These are phyloP conservation scores for Domatiomyces catenatus DNA, from an alignment of 2,329 filamentous ascomycete genomes.

Conservation along the genomic window DNA sequence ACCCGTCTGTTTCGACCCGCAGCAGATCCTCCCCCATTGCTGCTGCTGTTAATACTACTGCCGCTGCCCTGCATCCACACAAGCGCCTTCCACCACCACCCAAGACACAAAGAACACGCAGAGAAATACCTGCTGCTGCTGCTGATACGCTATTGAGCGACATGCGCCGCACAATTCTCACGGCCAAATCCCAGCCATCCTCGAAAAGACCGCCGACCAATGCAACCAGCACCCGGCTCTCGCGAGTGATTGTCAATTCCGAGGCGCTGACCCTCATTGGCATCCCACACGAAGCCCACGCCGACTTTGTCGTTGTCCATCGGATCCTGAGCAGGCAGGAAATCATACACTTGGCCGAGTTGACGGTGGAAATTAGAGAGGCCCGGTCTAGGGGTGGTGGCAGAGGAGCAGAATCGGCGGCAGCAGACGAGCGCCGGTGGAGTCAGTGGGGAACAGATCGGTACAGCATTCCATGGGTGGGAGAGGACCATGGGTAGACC, in stretches of 20 bases:
- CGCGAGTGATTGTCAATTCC: background rate
- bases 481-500: background rate
- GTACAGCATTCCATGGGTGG: background rate
- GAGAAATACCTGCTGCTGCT: background rate
- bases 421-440: background rate
- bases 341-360: background rate
- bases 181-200: background rate
- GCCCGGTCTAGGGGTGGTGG: background rate
- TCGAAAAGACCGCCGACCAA: background rate
- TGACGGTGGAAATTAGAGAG: background rate
- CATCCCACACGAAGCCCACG: background rate
- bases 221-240: background rate
- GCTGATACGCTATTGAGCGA: background rate
- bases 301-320: background rate
- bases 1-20: background rate
- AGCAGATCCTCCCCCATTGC: background rate
- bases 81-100: background rate
- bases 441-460: background rate
- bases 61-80: background rate
- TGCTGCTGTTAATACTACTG: too few species aligned
- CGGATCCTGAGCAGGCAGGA: background rate
- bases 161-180: background rate
- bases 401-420: too few species aligned
- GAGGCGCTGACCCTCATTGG: background rate
- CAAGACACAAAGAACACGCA: background rate